Evolutionary conservation across 805 yeast genomes (phyloP).

Genomic region (Pichia manshurica): DNA sequence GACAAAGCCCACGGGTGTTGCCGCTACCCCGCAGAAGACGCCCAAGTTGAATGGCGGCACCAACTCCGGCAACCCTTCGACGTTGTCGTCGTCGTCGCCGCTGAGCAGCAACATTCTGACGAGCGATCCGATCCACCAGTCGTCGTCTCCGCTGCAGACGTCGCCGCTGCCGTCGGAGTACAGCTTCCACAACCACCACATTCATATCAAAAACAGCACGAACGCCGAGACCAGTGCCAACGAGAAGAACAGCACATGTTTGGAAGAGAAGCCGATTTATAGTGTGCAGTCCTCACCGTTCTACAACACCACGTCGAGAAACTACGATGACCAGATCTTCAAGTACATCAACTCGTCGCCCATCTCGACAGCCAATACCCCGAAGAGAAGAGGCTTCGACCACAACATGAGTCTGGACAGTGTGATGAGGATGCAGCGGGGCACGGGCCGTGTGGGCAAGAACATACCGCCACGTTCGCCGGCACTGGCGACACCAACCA

Average conservation of each 20-base stretch:
- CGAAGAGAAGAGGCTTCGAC: background rate
- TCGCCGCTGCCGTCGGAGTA: constrained; percentile 21
- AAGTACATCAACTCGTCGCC: constrained; percentile 15
- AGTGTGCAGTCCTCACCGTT: background rate
- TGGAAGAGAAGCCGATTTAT: background rate
- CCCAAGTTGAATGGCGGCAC: background rate
- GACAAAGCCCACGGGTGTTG: too few species aligned
- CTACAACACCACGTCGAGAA: background rate
- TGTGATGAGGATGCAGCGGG: background rate
- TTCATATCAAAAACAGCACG: background rate
- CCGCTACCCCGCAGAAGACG: too few species aligned
- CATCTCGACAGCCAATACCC: background rate
- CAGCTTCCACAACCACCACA: background rate
- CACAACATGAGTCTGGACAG: background rate
- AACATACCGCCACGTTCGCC: background rate
- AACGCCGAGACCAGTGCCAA: background rate
- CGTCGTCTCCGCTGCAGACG: constrained; percentile 27
- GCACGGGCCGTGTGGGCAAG: too few species aligned
- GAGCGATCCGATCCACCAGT: constrained; percentile 2
- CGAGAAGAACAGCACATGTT: background rate
- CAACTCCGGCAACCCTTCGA: background rate
- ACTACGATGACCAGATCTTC: constrained; percentile 8
- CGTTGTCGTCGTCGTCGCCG: constrained; percentile 9
- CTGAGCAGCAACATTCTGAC: constrained; percentile 7
- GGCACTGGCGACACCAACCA: background rate